A percentile compares a stretch with the other conserved stretches of the same genome.
Conservation (phyloP, 2,329 filamentous ascomycete species). For the Alternaria postmessia region DNA sequence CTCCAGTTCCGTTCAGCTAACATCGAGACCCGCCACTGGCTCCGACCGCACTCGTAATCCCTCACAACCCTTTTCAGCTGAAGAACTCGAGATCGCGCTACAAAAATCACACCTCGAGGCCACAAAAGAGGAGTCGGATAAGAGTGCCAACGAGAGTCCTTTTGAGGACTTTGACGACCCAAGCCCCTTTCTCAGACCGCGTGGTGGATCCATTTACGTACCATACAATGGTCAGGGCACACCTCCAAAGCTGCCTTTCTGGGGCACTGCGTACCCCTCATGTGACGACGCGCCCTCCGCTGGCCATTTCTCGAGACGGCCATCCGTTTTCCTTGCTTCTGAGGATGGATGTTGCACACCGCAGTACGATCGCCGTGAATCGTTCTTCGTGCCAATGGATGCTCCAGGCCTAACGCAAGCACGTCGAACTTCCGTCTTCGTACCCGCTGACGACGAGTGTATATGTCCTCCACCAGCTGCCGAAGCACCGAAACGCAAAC, state of each 20-base stretch:
- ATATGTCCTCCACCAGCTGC: constrained; percentile 20
- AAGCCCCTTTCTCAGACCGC: constrained; percentile 32
- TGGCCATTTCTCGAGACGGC: constrained; percentile 24
- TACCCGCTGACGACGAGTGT: constrained; percentile 24
- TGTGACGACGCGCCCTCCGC: constrained; percentile 15
- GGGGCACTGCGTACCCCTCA: constrained; percentile 28
- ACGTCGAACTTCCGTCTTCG: constrained; percentile 27
- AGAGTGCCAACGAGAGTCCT: constrained; percentile 31
- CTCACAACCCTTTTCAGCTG: constrained; percentile 54
- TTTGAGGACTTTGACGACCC: constrained; percentile 29
- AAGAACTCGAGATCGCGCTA: constrained; percentile 56
- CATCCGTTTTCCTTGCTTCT: constrained; percentile 14
- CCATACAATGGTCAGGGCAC: constrained; percentile 36
- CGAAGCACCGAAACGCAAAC: constrained; percentile 27
- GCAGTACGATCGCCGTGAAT: constrained; percentile 27
- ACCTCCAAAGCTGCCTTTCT: constrained; percentile 30
- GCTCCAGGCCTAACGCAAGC: constrained; percentile 18
- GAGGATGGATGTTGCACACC: constrained; percentile 19
- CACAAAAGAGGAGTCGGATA: constrained; percentile 40
- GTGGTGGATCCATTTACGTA: constrained; percentile 38
- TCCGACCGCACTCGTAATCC: constrained; percentile 39
- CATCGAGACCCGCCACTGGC: constrained; percentile 36
- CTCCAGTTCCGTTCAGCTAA: constrained; percentile 35
- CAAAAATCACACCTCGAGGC: constrained; percentile 50
- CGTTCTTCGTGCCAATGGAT: constrained; percentile 22